These are phyloP conservation scores for Hyaloscypha finlandica DNA, from an alignment of 495 filamentous ascomycete species.

Conservation along the genomic window DNA sequence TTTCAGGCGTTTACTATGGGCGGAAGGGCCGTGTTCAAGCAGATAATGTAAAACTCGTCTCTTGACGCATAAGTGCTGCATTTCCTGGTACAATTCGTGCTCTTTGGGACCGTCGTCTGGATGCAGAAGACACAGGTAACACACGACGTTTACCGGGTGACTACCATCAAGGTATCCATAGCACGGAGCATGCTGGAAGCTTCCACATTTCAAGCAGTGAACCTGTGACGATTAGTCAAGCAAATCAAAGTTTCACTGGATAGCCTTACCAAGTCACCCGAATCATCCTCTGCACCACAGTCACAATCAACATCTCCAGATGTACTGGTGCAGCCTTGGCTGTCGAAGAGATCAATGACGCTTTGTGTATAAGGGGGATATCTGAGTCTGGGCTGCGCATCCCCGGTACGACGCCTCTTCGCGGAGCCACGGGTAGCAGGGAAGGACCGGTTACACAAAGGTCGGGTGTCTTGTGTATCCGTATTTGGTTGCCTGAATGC, in stretches of 20 bases:
- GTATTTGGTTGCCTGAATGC: conserved; percentile 3
- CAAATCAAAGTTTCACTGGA: neutral
- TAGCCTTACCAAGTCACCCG: conserved; percentile 7
- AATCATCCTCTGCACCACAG: conserved; percentile 12
- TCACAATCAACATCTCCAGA: conserved; percentile 13
- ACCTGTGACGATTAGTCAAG: conserved; percentile 8
- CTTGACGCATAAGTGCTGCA: conserved; percentile 14
- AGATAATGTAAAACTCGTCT: conserved; percentile 21
- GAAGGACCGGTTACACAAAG: neutral
- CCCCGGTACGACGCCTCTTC: neutral
- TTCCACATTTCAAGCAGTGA: conserved; percentile 11
- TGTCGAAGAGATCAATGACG: conserved; percentile 8
- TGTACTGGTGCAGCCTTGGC: neutral
- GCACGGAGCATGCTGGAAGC: conserved; percentile 11
- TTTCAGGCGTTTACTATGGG: neutral
- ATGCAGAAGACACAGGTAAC: conserved; percentile 13
- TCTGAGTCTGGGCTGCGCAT: neutral
- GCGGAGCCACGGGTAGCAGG: neutral
- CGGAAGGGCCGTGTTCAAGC: neutral
- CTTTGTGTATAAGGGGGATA: conserved; percentile 5
- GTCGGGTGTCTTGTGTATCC: conserved; percentile 24
- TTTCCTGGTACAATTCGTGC: neutral
- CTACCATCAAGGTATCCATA: conserved; percentile 15
- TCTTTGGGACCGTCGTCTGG: neutral
- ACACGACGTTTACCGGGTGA: neutral